Conservation (phyloP, 257 asterid genomes). For the Jacaranda mimosifolia region DNA sequence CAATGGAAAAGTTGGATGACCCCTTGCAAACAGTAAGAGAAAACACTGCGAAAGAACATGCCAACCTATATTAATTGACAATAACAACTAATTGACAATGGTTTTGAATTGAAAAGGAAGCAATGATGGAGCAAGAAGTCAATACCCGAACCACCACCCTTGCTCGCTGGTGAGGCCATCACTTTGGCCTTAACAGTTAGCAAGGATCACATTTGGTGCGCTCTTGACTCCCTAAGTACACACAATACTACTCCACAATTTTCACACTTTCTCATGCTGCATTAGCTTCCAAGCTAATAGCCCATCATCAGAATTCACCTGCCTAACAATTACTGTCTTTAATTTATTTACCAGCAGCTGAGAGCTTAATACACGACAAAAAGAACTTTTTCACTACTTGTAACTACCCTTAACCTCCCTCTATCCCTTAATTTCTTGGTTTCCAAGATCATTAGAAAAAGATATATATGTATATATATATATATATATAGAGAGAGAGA, state of each 20-base stretch:
- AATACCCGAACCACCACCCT: constrained; percentile 98
- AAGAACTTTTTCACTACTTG: constrained; percentile 36
- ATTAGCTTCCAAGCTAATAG: no score
- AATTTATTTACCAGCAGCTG: no score
- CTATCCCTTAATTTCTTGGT: not conserved
- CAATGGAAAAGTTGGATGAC: not conserved
- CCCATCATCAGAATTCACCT: not conserved
- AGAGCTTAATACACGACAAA: not conserved
- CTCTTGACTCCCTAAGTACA: constrained; percentile 80
- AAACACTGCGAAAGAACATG: not conserved
- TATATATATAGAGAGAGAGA: no score
- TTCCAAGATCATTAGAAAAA: no score
- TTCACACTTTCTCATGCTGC: no score
- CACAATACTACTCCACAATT: not conserved
- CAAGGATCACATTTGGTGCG: constrained; percentile 81
- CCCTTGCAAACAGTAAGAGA: not conserved
- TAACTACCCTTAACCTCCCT: constrained; percentile 34
- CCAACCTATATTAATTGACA: no score
- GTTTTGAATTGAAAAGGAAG: no score
- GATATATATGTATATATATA: no score
- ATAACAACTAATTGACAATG: no score
- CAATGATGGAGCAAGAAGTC: constrained; percentile 60
- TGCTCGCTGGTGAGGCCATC: constrained; percentile 45
- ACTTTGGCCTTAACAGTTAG: constrained; percentile 45
- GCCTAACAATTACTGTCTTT: no score